Evolutionary conservation across 441 rosid genomes (phyloP).

Genomic region (Capsella rubella): DNA sequence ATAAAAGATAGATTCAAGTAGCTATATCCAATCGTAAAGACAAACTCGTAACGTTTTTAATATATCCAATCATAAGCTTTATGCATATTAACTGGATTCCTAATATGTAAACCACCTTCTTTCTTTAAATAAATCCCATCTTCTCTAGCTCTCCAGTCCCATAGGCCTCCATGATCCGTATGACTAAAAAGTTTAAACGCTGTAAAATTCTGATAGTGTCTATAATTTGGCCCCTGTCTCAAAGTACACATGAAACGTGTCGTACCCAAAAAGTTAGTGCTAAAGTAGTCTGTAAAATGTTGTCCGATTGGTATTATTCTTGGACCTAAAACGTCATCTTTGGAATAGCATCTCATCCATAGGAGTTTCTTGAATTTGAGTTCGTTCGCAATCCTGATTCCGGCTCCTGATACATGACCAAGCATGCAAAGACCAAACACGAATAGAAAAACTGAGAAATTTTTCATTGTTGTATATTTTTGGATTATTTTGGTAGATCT

Average conservation of each 20-base stretch:
- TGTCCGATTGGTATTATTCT: background rate
- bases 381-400: slow-evolving; percentile 4
- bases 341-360: slow-evolving; percentile 3
- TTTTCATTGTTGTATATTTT: background rate
- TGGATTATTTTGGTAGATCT: background rate
- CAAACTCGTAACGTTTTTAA: background rate
- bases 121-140: slow-evolving; percentile 21
- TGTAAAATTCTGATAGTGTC: slow-evolving; percentile 12
- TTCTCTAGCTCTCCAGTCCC: slow-evolving; percentile 43
- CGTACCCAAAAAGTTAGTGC: background rate
- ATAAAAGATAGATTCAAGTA: background rate
- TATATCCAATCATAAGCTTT: background rate
- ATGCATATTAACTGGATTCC: background rate
- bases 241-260: slow-evolving; percentile 32
- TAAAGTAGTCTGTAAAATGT: background rate
- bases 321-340: slow-evolving; percentile 1
- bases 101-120: background rate
- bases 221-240: slow-evolving; percentile 19
- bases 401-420: slow-evolving; percentile 16
- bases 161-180: background rate
- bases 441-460: background rate
- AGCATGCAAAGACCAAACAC: slow-evolving; percentile 9
- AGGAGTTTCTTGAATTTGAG: slow-evolving; percentile 17
- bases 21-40: too few relatives aligned
- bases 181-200: background rate